Evolutionary conservation across 2,329 filamentous ascomycete species (phyloP).

Genomic region (Endocalyx cinctus): DNA sequence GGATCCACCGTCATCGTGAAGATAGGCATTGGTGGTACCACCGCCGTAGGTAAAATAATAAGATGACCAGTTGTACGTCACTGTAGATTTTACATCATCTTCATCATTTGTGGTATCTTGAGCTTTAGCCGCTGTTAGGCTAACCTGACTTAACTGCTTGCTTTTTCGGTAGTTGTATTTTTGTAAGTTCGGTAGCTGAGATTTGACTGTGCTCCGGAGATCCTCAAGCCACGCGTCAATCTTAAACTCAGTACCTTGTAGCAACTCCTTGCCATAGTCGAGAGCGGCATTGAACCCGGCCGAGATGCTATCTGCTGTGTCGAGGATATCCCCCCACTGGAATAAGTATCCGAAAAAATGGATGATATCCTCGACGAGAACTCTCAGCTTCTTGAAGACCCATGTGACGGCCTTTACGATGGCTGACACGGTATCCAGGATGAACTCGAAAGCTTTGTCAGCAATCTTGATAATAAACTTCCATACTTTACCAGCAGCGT

Average conservation of each 20-base stretch:
- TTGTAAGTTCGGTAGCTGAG: not conserved
- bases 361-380: not conserved
- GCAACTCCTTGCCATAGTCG: not conserved
- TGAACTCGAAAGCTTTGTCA: not conserved
- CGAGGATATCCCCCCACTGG: not conserved
- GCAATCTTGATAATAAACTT: slow-evolving; percentile 1
- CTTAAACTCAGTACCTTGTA: not conserved
- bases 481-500: not conserved
- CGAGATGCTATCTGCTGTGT: not conserved
- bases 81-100: not conserved
- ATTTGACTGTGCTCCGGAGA: not conserved
- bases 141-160: no score
- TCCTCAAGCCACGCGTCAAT: not conserved
- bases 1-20: not conserved
- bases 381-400: not conserved
- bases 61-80: not conserved
- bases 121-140: not conserved
- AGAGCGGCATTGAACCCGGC: not conserved
- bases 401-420: not conserved
- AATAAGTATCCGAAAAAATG: not conserved
- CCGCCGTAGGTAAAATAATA: not conserved
- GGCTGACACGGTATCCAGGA: not conserved
- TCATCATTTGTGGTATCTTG: not conserved
- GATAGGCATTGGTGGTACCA: not conserved
- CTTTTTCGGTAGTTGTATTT: not conserved